Evolutionary conservation across 1,139 yeast genomes (phyloP), one percentile per base, ranked within the genome.

Genomic region (Blastobotrys petasosporus): DNA sequence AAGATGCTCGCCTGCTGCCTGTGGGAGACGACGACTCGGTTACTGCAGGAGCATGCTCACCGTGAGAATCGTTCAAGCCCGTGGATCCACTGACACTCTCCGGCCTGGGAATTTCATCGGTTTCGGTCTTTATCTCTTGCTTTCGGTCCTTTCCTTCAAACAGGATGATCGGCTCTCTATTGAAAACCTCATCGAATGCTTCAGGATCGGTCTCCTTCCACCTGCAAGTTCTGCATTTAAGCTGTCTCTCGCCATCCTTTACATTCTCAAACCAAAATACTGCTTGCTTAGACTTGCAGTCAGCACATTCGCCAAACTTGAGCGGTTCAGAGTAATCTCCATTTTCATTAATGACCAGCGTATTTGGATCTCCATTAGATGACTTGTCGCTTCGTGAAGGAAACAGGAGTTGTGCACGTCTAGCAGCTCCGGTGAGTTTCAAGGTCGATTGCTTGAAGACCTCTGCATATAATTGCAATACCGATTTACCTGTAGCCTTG

Each of bases 401-500:
- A 31, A 36, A 45, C 20, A 41, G 46, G 34, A 55, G 37, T 9
- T 44, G 47, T 5, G 64, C 59, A 11, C 50, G 40, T 36, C 48
- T 39, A 50, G 48, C 45, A 7, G 59, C 59, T 4, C 67, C 67
- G 5, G 54, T 47, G 17, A 50, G 37, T 10, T 41, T 37, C 25
- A 37, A 16, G 15, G 54, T 53, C 4, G 59, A 42, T 41, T 47
- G 49, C 48, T 62, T 61, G 53, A 61, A 58, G n/a, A 41, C 48
- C 40, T 59, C 54, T 32, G 55, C 53, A 44, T 58, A 67, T 29
- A 62, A 32, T 49, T 66, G 64, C 45, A 66, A 32, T 2, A 62
- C 62, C 1, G 68, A 56, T 45, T 50, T 51, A 7, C 58, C 57
- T 1, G 55, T 51, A 23, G 36, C 39, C 12, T 45, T 32, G 45